Base-by-base conservation (phyloP, 176 grass and related monocot species). In the Cenchrus purpureus region DNA sequence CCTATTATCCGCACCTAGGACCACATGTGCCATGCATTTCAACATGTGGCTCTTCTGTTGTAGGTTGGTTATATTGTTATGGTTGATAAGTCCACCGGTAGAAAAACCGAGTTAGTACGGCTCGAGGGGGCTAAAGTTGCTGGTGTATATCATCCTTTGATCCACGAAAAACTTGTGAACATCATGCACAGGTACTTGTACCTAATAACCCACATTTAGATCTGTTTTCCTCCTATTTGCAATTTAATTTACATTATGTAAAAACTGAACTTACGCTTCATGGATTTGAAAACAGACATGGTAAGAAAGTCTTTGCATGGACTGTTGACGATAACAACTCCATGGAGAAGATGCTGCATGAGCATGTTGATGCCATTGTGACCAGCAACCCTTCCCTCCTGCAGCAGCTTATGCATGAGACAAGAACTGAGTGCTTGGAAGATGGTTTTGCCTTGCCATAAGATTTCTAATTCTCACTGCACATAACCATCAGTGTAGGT, bases 31-130 rank as follows among this genome's bases (percentile, higher is more conserved):
- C 22, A 9, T 77, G 56, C 50, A 51, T 48, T 66, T 88, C 29
- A 79, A 65, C 10, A 76, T 40, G 15, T 57, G 7, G 3, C 22
- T 84, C 16, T 6, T 73, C 32, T 81, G 10, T 89, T 82, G 29
- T 78, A 98, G 93, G 97, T 91, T 92, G 97, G 97, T 45, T 98
- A 98, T 54, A 95, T 95, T 89, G 86, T 98, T 68, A 98, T 98
- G 97, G 83, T 89, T 57, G 93, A 98, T 91, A 83, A 69, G 44
- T 89, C 83, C 20, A 91, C 91, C 22, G 86, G 86, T 74, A 74
- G 57, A 74, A 89, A 60, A 81, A 98, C 78, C 32, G 85, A 94
- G 34, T 78, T 91, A 61, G 80, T 95, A 46, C 86, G 97, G 79
- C 89, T 98, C 13, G 84, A 89, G 85, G 93, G 90, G 61, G 90